Conservation (phyloP, 352 stramenopile genomes). For the Globisporangium uncinulatum region DNA sequence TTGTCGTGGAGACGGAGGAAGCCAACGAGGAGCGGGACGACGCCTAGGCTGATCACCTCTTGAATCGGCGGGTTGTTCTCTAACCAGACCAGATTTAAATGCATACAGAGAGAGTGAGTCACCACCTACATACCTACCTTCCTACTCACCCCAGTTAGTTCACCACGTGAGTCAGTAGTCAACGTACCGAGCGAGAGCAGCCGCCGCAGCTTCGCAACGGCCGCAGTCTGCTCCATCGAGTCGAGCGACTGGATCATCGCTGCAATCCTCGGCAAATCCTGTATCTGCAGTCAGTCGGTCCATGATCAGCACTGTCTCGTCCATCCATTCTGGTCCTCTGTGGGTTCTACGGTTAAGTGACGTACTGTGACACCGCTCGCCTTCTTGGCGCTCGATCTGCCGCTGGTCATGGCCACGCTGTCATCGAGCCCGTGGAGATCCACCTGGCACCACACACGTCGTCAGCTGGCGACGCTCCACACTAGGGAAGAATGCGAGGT, state of each 20-base stretch:
- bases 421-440: constrained; percentile 3
- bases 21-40: constrained; percentile 97
- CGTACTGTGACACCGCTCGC: neutral
- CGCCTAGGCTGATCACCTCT: constrained; percentile 97
- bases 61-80: constrained; percentile 99
- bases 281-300: no score
- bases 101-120: neutral
- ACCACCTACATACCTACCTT: neutral
- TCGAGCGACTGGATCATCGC: constrained; percentile 90
- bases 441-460: neutral
- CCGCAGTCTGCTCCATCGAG: constrained; percentile 89
- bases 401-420: neutral
- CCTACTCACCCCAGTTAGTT: neutral
- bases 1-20: constrained; percentile 96
- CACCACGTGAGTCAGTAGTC: neutral
- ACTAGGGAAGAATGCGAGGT: neutral
- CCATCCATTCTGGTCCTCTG: no score
- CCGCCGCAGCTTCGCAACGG: constrained; percentile 97
- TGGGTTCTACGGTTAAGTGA: neutral
- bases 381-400: neutral
- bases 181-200: constrained; percentile 94
- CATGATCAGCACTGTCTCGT: no score
- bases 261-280: constrained; percentile 90
- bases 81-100: constrained; percentile 63
- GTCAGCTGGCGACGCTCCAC: constrained; percentile 39